Conservation (phyloP, 208 protist genomes). For the Acanthamoeba triangularis region DNA sequence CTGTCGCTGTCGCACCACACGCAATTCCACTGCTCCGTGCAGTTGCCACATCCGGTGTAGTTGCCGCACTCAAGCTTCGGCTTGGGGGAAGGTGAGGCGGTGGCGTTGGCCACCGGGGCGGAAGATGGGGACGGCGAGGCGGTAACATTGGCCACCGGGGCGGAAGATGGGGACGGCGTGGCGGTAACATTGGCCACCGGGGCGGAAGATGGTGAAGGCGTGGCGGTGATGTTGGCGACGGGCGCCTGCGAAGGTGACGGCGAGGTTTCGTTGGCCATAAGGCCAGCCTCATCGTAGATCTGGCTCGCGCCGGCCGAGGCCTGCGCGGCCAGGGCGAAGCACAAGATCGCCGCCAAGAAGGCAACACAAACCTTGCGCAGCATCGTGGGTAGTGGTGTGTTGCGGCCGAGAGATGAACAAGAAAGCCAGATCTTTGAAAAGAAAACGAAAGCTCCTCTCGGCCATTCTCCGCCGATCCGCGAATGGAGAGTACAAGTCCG, state of each 20-base stretch:
- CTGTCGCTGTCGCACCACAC: conserved; percentile 72
- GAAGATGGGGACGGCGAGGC: not conserved
- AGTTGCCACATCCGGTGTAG: conserved; percentile 62
- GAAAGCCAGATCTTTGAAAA: too few species aligned
- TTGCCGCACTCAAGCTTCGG: not conserved
- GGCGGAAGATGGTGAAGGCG: not conserved
- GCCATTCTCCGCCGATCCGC: too few species aligned
- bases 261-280: not conserved
- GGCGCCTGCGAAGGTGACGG: not conserved
- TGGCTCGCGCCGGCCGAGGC: too few species aligned
- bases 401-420: too few species aligned
- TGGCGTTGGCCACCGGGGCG: not conserved
- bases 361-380: too few species aligned
- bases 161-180: not conserved
- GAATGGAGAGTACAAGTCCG: too few species aligned
- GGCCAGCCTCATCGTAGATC: too few species aligned
- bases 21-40: conserved; percentile 67
- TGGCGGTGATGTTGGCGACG: not conserved
- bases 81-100: not conserved
- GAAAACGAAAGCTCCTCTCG: too few species aligned
- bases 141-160: not conserved
- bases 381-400: too few species aligned
- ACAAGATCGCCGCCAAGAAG: too few species aligned
- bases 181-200: not conserved
- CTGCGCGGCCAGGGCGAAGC: too few species aligned